phyloP scores from a whole-genome alignment of 805 yeast genomes.

The Candida maris region DNA sequence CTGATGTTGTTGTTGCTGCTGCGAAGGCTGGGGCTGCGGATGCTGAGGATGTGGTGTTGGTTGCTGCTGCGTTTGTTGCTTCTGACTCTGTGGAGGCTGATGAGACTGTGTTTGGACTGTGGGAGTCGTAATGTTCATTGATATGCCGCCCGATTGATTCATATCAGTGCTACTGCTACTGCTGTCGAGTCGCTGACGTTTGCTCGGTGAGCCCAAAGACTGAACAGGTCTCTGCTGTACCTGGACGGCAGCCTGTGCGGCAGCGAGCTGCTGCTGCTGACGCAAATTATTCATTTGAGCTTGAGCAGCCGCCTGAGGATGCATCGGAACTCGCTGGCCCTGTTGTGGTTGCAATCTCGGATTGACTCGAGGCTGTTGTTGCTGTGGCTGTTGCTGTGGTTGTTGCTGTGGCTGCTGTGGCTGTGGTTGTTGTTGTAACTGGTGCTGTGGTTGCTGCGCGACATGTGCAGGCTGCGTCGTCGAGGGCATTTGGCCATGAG shows the following conservation, averaged over 20 bases:
- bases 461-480: constrained; percentile 4
- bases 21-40: constrained; percentile 10
- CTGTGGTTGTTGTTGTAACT: constrained; percentile 11
- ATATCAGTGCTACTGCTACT: constrained; percentile 13
- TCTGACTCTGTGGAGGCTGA: background rate
- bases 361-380: constrained; percentile 17
- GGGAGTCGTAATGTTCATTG: constrained; percentile 7
- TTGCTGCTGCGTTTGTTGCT: constrained; percentile 15
- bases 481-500: constrained; percentile 3
- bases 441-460: constrained; percentile 11
- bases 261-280: constrained; percentile 27
- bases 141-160: constrained; percentile 13
- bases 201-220: constrained; percentile 21
- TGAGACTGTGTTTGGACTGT: constrained; percentile 4
- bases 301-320: constrained; percentile 26
- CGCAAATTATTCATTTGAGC: constrained; percentile 26
- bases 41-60: constrained; percentile 12
- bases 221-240: constrained; percentile 20
- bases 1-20: constrained; percentile 11
- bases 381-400: constrained; percentile 18
- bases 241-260: constrained; percentile 25
- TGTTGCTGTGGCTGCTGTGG: constrained; percentile 14
- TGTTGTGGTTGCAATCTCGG: constrained; percentile 7
- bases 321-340: constrained; percentile 17
- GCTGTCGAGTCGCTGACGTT: constrained; percentile 23